Percentiles rank a stretch among this genome's conserved stretches.
Evolutionary conservation across 1,284 basidiomycete species (phyloP).

Genomic region (Ganoderma boninense): DNA sequence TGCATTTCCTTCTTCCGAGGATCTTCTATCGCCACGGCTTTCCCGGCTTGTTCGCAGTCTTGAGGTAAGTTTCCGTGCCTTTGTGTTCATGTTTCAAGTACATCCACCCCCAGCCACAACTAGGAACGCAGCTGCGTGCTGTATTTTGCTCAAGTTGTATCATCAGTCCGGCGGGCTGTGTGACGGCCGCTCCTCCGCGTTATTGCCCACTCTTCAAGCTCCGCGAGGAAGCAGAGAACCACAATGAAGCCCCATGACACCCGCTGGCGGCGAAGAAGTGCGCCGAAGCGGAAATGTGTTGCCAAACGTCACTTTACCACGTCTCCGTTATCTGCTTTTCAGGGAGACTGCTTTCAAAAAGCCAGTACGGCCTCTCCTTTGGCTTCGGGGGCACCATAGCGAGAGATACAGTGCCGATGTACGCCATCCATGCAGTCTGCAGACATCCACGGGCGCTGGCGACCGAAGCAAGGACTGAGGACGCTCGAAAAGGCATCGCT

Average conservation of each 20-base stretch:
- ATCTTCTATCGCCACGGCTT: conserved; percentile 15
- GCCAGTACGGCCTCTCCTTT: not conserved
- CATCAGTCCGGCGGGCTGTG: conserved; percentile 2
- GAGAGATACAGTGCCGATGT: not conserved
- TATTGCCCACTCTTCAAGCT: conserved; percentile 18
- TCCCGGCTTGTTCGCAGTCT: conserved; percentile 10
- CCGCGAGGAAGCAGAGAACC: conserved; percentile 27
- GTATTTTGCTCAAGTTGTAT: not conserved
- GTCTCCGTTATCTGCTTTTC: not conserved
- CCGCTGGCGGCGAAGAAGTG: conserved; percentile 20
- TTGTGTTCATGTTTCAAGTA: conserved; percentile 4
- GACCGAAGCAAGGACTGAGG: conserved; percentile 1
- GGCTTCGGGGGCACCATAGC: not conserved
- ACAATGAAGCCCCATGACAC: conserved; percentile 22
- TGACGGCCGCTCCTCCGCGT: conserved; percentile 20
- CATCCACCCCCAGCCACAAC: conserved; percentile 1
- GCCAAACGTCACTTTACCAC: conserved; percentile 7
- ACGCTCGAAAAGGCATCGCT: conserved; percentile 4
- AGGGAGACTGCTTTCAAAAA: not conserved
- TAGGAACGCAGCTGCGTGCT: not conserved
- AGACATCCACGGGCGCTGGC: not conserved
- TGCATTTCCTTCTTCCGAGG: conserved; percentile 1
- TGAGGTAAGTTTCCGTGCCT: conserved; percentile 4
- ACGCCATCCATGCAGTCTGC: not conserved
- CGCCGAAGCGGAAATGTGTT: conserved; percentile 18